phyloP scores from a whole-genome alignment of 176 grass and related monocot genomes.

The Stipa capillata region DNA sequence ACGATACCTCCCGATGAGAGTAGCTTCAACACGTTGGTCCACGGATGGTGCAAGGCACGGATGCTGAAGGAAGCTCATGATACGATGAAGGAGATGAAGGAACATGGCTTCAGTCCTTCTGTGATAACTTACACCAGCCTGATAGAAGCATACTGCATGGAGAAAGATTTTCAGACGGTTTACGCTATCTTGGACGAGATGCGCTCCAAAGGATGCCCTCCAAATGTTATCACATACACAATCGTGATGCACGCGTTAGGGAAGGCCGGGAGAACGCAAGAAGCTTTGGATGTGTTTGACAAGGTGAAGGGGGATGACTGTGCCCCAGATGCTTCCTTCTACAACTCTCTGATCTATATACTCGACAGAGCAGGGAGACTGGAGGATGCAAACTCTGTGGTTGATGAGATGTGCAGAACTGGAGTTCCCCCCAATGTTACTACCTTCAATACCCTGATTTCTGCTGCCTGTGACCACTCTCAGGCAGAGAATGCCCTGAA shows the following conservation, averaged over 20 bases:
- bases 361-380: conserved; percentile 48
- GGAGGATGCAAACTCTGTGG: conserved; percentile 44
- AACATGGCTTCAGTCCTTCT: conserved; percentile 60
- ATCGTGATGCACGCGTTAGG: conserved; percentile 73
- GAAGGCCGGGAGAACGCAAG: conserved; percentile 48
- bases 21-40: conserved; percentile 69
- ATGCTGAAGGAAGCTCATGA: conserved; percentile 51
- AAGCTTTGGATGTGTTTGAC: conserved; percentile 56
- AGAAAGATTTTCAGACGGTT: conserved; percentile 56
- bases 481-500: conserved; percentile 52
- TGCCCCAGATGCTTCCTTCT: conserved; percentile 58
- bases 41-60: conserved; percentile 81
- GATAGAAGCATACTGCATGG: conserved; percentile 73
- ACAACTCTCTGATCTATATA: conserved; percentile 84
- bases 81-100: conserved; percentile 57
- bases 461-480: conserved; percentile 51
- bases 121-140: conserved; percentile 75
- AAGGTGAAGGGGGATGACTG: conserved; percentile 57
- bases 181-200: conserved; percentile 40
- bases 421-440: conserved; percentile 38
- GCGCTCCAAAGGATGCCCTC: conserved; percentile 31
- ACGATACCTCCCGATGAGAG: conserved; percentile 44
- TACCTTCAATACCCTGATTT: conserved; percentile 80
- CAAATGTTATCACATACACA: conserved; percentile 84
- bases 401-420: conserved; percentile 44